Conservation (phyloP, 176 grass and related monocot genomes). For the Triticum dicoccoides region DNA sequence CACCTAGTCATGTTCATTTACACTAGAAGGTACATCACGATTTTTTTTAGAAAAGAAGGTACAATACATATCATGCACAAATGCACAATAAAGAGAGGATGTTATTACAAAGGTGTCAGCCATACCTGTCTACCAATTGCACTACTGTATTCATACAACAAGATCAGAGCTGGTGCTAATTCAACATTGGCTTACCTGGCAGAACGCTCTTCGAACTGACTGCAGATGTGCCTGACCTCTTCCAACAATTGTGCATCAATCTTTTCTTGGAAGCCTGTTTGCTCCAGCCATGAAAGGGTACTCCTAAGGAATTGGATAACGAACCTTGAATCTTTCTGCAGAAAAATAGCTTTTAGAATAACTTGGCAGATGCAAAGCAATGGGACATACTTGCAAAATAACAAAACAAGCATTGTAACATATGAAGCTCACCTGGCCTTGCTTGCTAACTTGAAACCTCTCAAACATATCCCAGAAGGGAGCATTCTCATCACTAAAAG, state of each 20-base stretch:
- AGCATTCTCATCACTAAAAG: neutral
- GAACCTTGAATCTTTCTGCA: conserved; percentile 26
- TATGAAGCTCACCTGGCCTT: conserved; percentile 32
- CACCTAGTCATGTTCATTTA: neutral
- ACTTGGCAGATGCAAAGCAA: neutral
- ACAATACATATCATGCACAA: no score
- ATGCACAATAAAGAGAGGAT: no score
- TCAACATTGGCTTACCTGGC: conserved; percentile 24
- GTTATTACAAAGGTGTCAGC: no score
- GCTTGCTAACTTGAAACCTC: conserved; percentile 29
- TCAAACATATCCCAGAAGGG: conserved; percentile 31
- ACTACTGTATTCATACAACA: no score
- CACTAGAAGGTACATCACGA: neutral
- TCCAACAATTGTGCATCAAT: conserved; percentile 17
- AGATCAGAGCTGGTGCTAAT: neutral
- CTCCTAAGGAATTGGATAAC: conserved; percentile 25
- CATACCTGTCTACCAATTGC: no score
- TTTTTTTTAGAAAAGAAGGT: no score
- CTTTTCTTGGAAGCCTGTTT: conserved; percentile 3
- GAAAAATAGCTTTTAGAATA: neutral
- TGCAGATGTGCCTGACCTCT: conserved; percentile 17
- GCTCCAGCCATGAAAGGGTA: conserved; percentile 13
- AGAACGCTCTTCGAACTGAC: conserved; percentile 15
- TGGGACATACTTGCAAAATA: neutral
- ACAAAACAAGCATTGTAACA: neutral